phyloP scores from a whole-genome alignment of 2,329 filamentous ascomycete genomes.

The Phyllachora maydis region DNA sequence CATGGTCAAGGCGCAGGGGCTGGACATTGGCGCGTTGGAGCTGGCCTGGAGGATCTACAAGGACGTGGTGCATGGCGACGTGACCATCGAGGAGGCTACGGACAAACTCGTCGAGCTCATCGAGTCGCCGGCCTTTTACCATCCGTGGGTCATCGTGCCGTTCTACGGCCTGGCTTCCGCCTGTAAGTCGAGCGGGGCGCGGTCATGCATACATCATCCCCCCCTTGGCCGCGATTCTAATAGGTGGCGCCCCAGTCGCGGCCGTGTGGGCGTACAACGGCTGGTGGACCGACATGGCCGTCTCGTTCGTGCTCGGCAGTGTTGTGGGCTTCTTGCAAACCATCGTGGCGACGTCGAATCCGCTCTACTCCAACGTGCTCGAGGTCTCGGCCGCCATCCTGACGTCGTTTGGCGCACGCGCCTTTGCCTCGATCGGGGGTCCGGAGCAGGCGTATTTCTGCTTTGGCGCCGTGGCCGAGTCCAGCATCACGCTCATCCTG shows the following conservation, averaged over 20 bases:
- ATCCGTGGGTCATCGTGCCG: slow-evolving; percentile 33
- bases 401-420: slow-evolving; percentile 49
- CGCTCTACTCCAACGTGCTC: slow-evolving; percentile 33
- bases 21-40: slow-evolving; percentile 53
- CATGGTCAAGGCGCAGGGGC: slow-evolving; percentile 55
- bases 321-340: slow-evolving; percentile 57
- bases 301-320: slow-evolving; percentile 56
- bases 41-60: slow-evolving; percentile 66
- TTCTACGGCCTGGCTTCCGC: slow-evolving; percentile 60
- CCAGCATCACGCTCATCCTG: slow-evolving; percentile 55
- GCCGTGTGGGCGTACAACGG: slow-evolving; percentile 66
- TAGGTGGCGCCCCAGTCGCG: no score
- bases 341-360: slow-evolving; percentile 47
- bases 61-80: slow-evolving; percentile 59
- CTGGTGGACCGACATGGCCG: slow-evolving; percentile 56
- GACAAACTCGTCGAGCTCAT: slow-evolving; percentile 35
- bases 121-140: slow-evolving; percentile 21
- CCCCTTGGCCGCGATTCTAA: no score
- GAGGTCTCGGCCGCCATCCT: slow-evolving; percentile 30
- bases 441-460: slow-evolving; percentile 44
- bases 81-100: slow-evolving; percentile 51
- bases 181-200: no score
- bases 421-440: slow-evolving; percentile 41
- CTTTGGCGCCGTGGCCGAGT: slow-evolving; percentile 51
- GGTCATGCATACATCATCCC: no score